Evolutionary conservation across 2,329 filamentous ascomycete species (phyloP).

Genomic region (Diplodia intermedia): DNA sequence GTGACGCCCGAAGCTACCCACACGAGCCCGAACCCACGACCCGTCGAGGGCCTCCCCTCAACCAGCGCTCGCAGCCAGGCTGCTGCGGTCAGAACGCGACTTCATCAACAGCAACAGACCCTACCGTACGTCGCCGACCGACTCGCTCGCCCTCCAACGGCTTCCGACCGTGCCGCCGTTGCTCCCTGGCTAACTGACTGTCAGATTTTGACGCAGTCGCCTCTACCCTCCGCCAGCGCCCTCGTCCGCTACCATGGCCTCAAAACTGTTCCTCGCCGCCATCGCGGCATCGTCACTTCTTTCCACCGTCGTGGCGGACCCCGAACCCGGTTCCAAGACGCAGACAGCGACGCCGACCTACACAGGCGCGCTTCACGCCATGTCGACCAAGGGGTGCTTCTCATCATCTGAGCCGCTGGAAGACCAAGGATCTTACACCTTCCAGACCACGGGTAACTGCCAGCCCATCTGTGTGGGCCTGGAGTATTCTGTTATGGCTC

Average conservation of each 20-base stretch:
- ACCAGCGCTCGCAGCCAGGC: slow-evolving; percentile 28
- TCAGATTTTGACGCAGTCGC: neutral
- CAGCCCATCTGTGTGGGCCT: slow-evolving; percentile 57
- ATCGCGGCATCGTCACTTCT: slow-evolving; percentile 44
- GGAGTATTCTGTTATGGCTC: slow-evolving; percentile 65
- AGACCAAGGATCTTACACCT: slow-evolving; percentile 58
- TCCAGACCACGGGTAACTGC: slow-evolving; percentile 64
- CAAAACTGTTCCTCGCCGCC: slow-evolving; percentile 43
- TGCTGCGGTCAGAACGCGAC: slow-evolving; percentile 26
- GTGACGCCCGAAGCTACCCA: slow-evolving; percentile 11
- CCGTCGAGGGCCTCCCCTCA: neutral
- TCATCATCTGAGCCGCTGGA: slow-evolving; percentile 54
- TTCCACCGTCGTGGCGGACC: slow-evolving; percentile 41
- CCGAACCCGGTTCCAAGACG: slow-evolving; percentile 30
- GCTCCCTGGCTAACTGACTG: slow-evolving; percentile 20
- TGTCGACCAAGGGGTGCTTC: slow-evolving; percentile 59
- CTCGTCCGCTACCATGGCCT: slow-evolving; percentile 42
- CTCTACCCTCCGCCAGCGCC: slow-evolving; percentile 25
- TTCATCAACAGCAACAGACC: slow-evolving; percentile 10
- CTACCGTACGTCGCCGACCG: slow-evolving; percentile 20
- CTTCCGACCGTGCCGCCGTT: slow-evolving; percentile 23
- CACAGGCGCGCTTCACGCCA: slow-evolving; percentile 40
- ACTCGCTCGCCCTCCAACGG: neutral
- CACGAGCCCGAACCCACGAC: slow-evolving; percentile 7
- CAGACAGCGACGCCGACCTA: slow-evolving; percentile 44